These are phyloP conservation scores for Sporisorium scitamineum DNA, from an alignment of 1,284 basidiomycete genomes.

Conservation along the genomic window DNA sequence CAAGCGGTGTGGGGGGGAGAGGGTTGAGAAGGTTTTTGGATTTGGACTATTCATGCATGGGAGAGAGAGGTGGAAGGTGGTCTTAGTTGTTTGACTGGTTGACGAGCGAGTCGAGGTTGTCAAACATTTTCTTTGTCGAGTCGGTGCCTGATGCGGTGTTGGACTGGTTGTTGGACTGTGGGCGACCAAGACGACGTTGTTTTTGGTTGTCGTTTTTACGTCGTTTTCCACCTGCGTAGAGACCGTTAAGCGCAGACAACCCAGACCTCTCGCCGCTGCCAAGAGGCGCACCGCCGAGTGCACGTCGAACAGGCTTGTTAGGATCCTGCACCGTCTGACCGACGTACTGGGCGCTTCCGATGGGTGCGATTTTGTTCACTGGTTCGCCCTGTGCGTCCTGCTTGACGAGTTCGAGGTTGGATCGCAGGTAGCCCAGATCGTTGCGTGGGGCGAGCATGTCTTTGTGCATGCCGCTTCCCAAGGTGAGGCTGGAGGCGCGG, in stretches of 20 bases:
- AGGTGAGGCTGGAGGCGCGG: constrained; percentile 19
- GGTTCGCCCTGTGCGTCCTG: constrained; percentile 21
- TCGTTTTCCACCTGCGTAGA: background rate
- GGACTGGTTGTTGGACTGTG: background rate
- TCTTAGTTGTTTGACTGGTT: constrained; percentile 4
- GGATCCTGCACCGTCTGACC: constrained; percentile 36
- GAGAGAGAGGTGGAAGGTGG: background rate
- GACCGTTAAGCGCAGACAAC: background rate
- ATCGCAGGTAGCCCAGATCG: constrained; percentile 44
- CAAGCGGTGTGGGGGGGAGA: no score
- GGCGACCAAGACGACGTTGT: constrained; percentile 27
- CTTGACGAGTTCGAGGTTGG: constrained; percentile 41
- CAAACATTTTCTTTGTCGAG: constrained; percentile 37
- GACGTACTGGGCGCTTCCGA: constrained; percentile 33
- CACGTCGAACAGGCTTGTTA: constrained; percentile 21
- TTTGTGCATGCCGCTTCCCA: constrained; percentile 38
- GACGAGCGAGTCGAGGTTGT: constrained; percentile 37
- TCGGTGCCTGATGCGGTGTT: background rate
- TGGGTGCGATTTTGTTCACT: background rate
- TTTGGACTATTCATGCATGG: background rate
- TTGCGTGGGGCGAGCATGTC: constrained; percentile 43
- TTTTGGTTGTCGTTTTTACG: constrained; percentile 30
- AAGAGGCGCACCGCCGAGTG: constrained; percentile 6
- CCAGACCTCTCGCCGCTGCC: background rate
- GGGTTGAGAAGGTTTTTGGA: no score